phyloP scores from a whole-genome alignment of 768 basidiomycete genomes.

The Kwoniella sp. region DNA sequence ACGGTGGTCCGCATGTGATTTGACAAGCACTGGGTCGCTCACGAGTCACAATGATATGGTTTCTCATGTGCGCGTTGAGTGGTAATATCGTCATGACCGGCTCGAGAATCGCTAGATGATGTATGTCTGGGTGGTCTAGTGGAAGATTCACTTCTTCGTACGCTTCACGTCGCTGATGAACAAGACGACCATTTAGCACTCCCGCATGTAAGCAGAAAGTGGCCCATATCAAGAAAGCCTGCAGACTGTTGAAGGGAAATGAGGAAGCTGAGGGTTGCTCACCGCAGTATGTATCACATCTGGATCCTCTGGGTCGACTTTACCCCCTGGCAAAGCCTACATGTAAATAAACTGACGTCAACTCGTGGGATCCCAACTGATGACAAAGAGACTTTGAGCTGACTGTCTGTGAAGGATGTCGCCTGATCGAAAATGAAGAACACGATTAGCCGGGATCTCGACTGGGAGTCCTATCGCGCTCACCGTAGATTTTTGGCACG shows the following conservation, averaged over 20 bases:
- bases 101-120: conserved; percentile 66
- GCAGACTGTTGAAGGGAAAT: too few species aligned
- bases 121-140: conserved; percentile 61
- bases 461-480: conserved; percentile 8
- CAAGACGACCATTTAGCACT: too few species aligned
- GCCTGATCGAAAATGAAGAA: conserved; percentile 10
- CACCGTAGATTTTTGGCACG: conserved; percentile 63
- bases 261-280: too few species aligned
- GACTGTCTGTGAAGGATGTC: conserved; percentile 47
- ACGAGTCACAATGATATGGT: conserved; percentile 66
- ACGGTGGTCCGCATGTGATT: not conserved
- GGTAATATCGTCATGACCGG: conserved; percentile 58
- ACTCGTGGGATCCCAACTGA: not conserved
- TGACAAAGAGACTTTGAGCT: conserved; percentile 3
- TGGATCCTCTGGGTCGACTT: conserved; percentile 68
- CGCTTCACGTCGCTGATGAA: conserved; percentile 74
- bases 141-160: conserved; percentile 77
- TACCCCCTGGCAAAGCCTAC: conserved; percentile 78
- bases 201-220: too few species aligned
- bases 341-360: not conserved
- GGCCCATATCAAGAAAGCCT: too few species aligned
- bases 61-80: conserved; percentile 40
- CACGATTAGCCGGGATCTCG: not conserved
- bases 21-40: conserved; percentile 9
- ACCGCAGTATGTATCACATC: conserved; percentile 75